phyloP scores from a whole-genome alignment of 2,329 filamentous ascomycete genomes.

The Verticillium longisporum region DNA sequence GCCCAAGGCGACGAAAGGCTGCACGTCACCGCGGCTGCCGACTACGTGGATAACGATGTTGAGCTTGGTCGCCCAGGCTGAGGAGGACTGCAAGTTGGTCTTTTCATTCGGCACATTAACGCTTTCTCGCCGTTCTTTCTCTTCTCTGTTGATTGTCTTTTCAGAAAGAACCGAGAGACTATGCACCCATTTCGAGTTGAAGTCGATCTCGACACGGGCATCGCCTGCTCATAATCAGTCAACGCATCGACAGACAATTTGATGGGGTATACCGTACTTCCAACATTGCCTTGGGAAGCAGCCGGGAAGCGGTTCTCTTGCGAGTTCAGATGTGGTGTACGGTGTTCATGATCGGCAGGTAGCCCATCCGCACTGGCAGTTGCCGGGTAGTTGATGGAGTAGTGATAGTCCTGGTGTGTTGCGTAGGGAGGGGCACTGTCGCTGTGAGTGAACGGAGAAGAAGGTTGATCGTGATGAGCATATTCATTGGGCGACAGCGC shows the following conservation, averaged over 20 bases:
- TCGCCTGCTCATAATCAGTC: background rate
- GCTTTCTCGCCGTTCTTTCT: background rate
- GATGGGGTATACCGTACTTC: background rate
- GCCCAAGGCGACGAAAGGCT: conserved; percentile 67
- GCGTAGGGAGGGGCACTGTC: background rate
- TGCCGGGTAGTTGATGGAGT: background rate
- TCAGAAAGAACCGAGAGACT: background rate
- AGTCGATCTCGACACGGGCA: conserved; percentile 5
- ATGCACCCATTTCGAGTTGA: conserved; percentile 3
- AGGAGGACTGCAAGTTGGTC: background rate
- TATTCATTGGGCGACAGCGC: background rate
- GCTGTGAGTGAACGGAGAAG: background rate
- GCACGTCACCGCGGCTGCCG: conserved; percentile 67
- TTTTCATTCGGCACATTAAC: background rate
- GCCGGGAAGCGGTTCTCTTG: background rate
- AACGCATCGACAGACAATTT: no score
- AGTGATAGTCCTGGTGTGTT: background rate
- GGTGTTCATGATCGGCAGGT: background rate
- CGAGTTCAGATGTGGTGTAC: background rate
- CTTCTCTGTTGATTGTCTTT: background rate
- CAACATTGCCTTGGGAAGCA: background rate
- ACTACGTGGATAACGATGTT: conserved; percentile 73
- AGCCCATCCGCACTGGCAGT: background rate
- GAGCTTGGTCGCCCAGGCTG: conserved; percentile 19
- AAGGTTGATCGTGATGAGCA: no score